phyloP scores from a whole-genome alignment of 768 basidiomycete genomes.

The Glaciozyma antarctica region DNA sequence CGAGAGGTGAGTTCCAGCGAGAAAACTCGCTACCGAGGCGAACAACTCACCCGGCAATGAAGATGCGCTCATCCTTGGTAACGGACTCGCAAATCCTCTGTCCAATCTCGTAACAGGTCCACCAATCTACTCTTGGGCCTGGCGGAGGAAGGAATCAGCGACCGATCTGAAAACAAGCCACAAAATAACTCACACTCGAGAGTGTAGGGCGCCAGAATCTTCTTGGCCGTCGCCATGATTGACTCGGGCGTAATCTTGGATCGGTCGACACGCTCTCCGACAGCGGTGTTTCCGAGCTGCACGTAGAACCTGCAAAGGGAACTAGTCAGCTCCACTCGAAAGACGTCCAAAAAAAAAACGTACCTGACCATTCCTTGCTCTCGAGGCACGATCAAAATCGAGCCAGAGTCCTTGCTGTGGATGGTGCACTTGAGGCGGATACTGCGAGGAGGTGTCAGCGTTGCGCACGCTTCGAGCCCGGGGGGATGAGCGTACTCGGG shows the following conservation, averaged over 20 bases:
- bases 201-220: slow-evolving; percentile 29
- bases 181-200: slow-evolving; percentile 25
- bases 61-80: slow-evolving; percentile 26
- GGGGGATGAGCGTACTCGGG: slow-evolving; percentile 45
- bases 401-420: slow-evolving; percentile 14
- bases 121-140: slow-evolving; percentile 29
- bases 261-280: slow-evolving; percentile 15
- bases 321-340: neutral
- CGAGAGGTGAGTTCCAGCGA: neutral
- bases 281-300: slow-evolving; percentile 11
- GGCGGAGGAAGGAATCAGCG: no score
- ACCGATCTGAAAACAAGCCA: no score
- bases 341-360: neutral
- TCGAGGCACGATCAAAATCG: slow-evolving; percentile 19
- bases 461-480: neutral
- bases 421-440: slow-evolving; percentile 25
- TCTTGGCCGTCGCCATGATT: slow-evolving; percentile 26
- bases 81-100: slow-evolving; percentile 25
- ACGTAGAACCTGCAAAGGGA: slow-evolving; percentile 30
- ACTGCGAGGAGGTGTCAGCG: neutral
- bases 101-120: slow-evolving; percentile 32
- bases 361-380: slow-evolving; percentile 16
- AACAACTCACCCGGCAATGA: slow-evolving; percentile 29
- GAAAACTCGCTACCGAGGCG: neutral
- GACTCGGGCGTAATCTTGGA: slow-evolving; percentile 22